phyloP scores from a whole-genome alignment of 1,284 basidiomycete genomes.

The Heterobasidion occidentale region DNA sequence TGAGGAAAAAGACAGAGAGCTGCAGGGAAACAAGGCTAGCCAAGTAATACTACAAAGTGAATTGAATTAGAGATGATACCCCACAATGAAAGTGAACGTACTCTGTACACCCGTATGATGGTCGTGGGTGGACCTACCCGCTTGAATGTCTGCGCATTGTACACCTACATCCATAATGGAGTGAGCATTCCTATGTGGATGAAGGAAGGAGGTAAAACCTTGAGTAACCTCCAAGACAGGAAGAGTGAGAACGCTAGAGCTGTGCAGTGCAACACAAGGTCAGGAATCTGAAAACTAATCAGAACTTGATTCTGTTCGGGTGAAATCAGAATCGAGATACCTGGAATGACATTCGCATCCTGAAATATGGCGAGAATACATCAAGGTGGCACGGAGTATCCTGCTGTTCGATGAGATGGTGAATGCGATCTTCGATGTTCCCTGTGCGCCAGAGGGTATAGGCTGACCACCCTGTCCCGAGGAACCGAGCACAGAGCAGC shows the following conservation, averaged over 20 bases:
- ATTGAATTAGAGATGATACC: constrained; percentile 18
- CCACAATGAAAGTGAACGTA: constrained; percentile 13
- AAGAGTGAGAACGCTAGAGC: constrained; percentile 33
- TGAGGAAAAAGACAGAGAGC: constrained; percentile 44
- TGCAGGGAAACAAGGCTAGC: constrained; percentile 49
- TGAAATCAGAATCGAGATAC: constrained; percentile 19
- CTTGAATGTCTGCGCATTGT: constrained; percentile 40
- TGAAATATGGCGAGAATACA: constrained; percentile 37
- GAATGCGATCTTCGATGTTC: constrained; percentile 23
- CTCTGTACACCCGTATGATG: constrained; percentile 43
- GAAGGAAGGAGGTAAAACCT: constrained; percentile 21
- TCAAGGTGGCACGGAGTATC: constrained; percentile 40
- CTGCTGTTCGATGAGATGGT: constrained; percentile 28
- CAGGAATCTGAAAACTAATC: constrained; percentile 31
- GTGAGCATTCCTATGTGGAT: neutral
- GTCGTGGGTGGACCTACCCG: constrained; percentile 43
- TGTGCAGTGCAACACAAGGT: constrained; percentile 36
- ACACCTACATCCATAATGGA: constrained; percentile 23
- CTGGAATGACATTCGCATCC: constrained; percentile 31
- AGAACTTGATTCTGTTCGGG: constrained; percentile 19
- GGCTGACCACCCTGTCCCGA: constrained; percentile 42
- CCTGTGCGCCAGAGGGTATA: constrained; percentile 42
- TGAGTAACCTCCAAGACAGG: constrained; percentile 39
- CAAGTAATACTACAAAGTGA: constrained; percentile 47
- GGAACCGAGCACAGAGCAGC: constrained; percentile 35